phyloP scores from a whole-genome alignment of 352 stramenopile species.

The Blastocystis sp. region DNA sequence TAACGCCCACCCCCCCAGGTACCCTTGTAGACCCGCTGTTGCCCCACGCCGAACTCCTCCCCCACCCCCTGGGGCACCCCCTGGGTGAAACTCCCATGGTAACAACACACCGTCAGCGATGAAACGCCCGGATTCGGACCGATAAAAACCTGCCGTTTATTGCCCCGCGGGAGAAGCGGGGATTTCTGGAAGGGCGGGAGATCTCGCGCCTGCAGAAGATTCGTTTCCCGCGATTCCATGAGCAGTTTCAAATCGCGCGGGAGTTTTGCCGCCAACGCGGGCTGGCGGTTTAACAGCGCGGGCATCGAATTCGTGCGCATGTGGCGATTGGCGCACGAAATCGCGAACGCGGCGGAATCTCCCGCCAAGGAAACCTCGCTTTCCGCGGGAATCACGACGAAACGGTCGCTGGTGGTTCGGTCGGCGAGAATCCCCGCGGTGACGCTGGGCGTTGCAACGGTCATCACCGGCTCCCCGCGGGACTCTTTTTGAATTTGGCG shows the following conservation, averaged over 20 bases:
- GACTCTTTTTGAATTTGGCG: too few species aligned
- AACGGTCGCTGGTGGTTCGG: too few species aligned
- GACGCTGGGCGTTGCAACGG: too few species aligned
- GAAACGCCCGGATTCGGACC: not conserved
- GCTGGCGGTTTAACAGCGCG: not conserved
- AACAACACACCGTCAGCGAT: not conserved
- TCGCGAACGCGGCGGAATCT: not conserved
- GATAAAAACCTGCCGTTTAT: slow-evolving; percentile 18
- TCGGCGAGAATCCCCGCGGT: too few species aligned
- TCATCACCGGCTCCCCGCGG: too few species aligned
- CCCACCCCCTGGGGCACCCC: not conserved
- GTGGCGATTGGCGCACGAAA: slow-evolving; percentile 19
- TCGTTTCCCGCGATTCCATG: not conserved
- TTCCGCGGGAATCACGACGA: not conserved
- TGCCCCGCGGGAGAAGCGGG: not conserved
- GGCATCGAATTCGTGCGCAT: not conserved
- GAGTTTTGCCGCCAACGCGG: not conserved
- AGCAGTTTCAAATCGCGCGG: not conserved
- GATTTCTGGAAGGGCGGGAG: not conserved
- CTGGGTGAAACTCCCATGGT: not conserved
- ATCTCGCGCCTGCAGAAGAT: not conserved
- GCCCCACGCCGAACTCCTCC: not conserved
- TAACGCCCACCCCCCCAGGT: not conserved
- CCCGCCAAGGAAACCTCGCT: not conserved
- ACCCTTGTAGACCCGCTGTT: slow-evolving; percentile 37